phyloP scores from a whole-genome alignment of 108 stramenopile genomes.

The Nannochloropsis salina region DNA sequence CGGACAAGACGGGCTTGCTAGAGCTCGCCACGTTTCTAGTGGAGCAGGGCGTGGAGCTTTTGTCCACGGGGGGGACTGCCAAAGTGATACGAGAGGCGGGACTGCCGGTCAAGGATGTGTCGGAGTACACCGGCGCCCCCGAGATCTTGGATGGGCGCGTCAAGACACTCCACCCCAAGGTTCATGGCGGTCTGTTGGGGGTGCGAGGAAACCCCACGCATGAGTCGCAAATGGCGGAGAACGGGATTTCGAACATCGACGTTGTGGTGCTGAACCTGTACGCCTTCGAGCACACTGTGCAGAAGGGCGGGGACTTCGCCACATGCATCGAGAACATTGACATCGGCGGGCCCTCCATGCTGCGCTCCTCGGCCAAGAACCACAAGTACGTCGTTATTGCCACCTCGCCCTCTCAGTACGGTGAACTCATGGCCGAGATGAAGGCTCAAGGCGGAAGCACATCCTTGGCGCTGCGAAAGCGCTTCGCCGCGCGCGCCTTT shows the following conservation, averaged over 20 bases:
- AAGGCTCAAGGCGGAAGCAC: conserved; percentile 70
- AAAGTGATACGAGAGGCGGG: conserved; percentile 62
- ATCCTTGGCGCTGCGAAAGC: conserved; percentile 67
- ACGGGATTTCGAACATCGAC: conserved; percentile 85
- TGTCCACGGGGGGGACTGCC: conserved; percentile 97
- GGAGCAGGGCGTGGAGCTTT: conserved; percentile 71
- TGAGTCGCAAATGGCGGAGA: conserved; percentile 73
- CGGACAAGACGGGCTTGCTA: conserved; percentile 91
- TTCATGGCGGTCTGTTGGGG: conserved; percentile 89
- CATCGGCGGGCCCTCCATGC: conserved; percentile 98
- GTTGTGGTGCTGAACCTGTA: conserved; percentile 95
- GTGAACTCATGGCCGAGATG: conserved; percentile 65
- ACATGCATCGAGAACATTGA: conserved; percentile 99
- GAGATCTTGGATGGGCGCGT: conserved; percentile 97
- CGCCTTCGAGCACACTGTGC: conserved; percentile 91
- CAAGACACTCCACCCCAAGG: conserved; percentile 96
- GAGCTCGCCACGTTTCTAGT: conserved; percentile 76
- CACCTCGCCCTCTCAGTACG: conserved; percentile 81
- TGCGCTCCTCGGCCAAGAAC: conserved; percentile 94
- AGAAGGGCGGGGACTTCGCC: conserved; percentile 73
- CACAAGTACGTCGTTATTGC: conserved; percentile 90
- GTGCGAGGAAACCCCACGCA: conserved; percentile 88
- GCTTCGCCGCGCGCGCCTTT: conserved; percentile 84
- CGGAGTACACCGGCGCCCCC: conserved; percentile 81
- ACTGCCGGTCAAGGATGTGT: conserved; percentile 72